Percentiles rank a stretch among this genome's conserved stretches.
phyloP scores from a whole-genome alignment of 129 eudicot genomes.

The Chrysanthemum makinoi region DNA sequence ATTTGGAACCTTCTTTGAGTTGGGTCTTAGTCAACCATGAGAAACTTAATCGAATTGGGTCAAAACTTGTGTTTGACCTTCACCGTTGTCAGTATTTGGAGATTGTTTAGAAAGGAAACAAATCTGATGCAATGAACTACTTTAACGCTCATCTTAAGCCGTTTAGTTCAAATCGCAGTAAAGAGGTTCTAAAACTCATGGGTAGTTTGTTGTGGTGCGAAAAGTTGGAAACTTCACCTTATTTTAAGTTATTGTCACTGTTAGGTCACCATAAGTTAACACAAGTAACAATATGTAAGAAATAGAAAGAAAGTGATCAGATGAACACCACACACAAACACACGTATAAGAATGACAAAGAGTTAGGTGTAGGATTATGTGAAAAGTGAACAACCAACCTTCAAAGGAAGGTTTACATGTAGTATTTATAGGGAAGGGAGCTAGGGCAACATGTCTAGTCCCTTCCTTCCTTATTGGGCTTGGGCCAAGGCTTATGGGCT shows the following conservation, averaged over 20 bases:
- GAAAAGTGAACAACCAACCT: no score
- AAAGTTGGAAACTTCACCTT: conserved; percentile 70
- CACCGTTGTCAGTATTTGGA: conserved; percentile 70
- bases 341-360: no score
- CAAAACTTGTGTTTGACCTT: conserved; percentile 40
- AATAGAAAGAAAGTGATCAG: no score
- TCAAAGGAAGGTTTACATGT: no score
- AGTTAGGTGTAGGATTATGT: no score
- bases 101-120: conserved; percentile 46
- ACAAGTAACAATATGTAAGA: no score
- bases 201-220: conserved; percentile 73
- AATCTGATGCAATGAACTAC: conserved; percentile 70
- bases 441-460: no score
- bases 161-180: conserved; percentile 43
- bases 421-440: no score
- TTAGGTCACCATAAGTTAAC: no score
- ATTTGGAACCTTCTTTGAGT: conserved; percentile 36
- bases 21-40: conserved; percentile 30
- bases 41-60: conserved; percentile 25
- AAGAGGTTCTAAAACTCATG: conserved; percentile 74
- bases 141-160: conserved; percentile 57
- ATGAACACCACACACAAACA: no score
- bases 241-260: conserved; percentile 58
- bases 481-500: no score
- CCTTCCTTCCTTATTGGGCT: no score